A percentile compares a stretch with the other conserved stretches of the same genome.
phyloP scores from a whole-genome alignment of 2,329 filamentous ascomycete genomes.

The Pestalotiopsis sp. region DNA sequence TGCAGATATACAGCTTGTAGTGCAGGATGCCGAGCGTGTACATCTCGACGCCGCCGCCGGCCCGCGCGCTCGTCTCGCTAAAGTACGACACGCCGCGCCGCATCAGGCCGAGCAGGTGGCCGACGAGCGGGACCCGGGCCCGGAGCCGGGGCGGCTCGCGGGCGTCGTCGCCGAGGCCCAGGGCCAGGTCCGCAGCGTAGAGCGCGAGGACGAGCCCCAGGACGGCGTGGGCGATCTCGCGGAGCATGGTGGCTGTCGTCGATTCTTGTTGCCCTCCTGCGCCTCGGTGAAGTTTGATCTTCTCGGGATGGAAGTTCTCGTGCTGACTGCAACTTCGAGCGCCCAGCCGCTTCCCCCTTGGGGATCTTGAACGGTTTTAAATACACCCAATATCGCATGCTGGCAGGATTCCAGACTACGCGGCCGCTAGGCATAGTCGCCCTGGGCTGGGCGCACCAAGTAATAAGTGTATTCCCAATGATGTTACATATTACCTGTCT shows the following conservation, averaged over 20 bases:
- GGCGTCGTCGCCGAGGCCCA: neutral
- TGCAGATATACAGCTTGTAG: constrained; percentile 10
- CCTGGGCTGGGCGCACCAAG: neutral
- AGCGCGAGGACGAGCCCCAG: neutral
- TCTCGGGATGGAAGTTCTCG: too few relatives aligned
- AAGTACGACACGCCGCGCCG: neutral
- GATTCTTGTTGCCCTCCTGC: too few relatives aligned
- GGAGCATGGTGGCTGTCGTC: neutral
- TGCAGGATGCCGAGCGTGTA: constrained; percentile 7
- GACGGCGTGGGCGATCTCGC: neutral
- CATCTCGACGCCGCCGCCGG: constrained; percentile 1
- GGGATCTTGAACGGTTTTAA: too few relatives aligned
- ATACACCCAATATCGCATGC: too few relatives aligned
- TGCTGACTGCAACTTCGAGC: neutral
- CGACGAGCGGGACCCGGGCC: constrained; percentile 4
- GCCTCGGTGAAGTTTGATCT: neutral
- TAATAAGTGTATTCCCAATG: too few relatives aligned
- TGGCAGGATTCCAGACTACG: neutral
- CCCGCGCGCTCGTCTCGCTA: neutral
- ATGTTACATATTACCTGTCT: neutral
- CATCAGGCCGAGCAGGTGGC: constrained; percentile 6
- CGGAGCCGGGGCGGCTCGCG: constrained; percentile 6
- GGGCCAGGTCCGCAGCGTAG: neutral
- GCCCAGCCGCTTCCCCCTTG: too few relatives aligned
- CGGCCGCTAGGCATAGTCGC: neutral